phyloP scores from a whole-genome alignment of 202 grass and related monocot species.

The Cymbopogon flexuosus region DNA sequence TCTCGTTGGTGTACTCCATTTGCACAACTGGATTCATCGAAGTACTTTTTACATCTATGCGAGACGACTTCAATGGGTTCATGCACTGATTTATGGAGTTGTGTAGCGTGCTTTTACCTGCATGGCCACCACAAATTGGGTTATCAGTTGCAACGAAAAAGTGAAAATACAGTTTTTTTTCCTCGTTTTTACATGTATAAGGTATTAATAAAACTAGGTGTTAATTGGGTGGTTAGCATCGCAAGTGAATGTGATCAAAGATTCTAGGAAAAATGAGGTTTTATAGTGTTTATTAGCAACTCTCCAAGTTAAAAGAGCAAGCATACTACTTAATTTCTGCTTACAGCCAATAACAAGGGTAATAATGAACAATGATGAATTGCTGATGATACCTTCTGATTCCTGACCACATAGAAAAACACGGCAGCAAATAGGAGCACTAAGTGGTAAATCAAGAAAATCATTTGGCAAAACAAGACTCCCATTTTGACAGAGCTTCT shows the following conservation, averaged over 20 bases:
- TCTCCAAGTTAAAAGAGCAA: neutral
- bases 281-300: neutral
- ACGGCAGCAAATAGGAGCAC: conserved; percentile 58
- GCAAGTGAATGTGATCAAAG: neutral
- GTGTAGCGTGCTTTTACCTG: conserved; percentile 78
- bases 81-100: conserved; percentile 67
- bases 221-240: neutral
- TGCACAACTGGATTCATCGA: conserved; percentile 56
- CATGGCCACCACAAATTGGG: conserved; percentile 34
- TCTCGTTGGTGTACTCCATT: conserved; percentile 35
- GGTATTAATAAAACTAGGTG: neutral
- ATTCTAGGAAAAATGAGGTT: neutral
- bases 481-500: conserved; percentile 84
- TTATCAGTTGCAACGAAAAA: conserved; percentile 17
- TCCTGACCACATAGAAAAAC: conserved; percentile 68
- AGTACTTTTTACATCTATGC: conserved; percentile 42
- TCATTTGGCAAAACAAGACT: conserved; percentile 46
- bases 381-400: conserved; percentile 47
- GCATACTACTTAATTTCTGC: neutral
- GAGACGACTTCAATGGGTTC: conserved; percentile 44
- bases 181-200: neutral
- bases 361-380: neutral
- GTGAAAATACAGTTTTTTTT: conserved; percentile 6
- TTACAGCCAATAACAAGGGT: neutral
- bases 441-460: conserved; percentile 53